Percentiles rank a stretch among this genome's conserved stretches.
These are phyloP conservation scores for Ogataea pignaliae DNA, from an alignment of 805 yeast species.

Conservation along the genomic window DNA sequence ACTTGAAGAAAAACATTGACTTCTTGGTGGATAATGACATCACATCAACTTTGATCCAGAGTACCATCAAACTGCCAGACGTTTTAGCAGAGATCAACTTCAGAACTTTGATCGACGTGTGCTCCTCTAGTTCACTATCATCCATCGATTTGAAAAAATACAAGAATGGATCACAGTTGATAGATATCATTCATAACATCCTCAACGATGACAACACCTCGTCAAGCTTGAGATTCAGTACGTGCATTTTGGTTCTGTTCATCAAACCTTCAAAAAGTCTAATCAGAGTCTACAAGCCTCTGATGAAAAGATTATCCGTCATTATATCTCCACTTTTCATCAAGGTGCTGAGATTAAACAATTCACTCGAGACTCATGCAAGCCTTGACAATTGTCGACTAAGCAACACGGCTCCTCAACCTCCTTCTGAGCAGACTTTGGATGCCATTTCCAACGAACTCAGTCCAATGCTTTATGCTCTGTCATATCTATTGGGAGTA, in stretches of 20 bases:
- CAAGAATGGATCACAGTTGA: conserved; percentile 11
- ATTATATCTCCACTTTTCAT: conserved; percentile 20
- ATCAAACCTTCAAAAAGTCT: conserved; percentile 10
- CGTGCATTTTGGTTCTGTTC: conserved; percentile 24
- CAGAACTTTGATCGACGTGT: conserved; percentile 23
- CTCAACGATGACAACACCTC: conserved; percentile 7
- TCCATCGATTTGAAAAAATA: conserved; percentile 7
- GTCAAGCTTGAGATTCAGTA: conserved; percentile 16
- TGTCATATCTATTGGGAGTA: conserved; percentile 18
- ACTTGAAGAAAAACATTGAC: conserved; percentile 17
- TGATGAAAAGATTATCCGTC: conserved; percentile 20
- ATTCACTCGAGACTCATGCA: conserved; percentile 7
- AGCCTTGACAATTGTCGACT: conserved; percentile 15
- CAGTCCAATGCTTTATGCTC: conserved; percentile 24
- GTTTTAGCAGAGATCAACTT: conserved; percentile 22
- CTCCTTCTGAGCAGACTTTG: conserved; percentile 16
- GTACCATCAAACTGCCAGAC: conserved; percentile 14
- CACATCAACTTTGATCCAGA: conserved; percentile 13
- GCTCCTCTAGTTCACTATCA: conserved; percentile 17
- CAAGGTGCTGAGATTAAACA: conserved; percentile 15
- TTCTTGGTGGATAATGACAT: conserved; percentile 14
- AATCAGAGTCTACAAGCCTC: conserved; percentile 15
- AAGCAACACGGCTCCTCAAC: conserved; percentile 14
- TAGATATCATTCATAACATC: conserved; percentile 11
- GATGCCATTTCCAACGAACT: conserved; percentile 14